Evolutionary conservation across 148 eudicot genomes (phyloP), one percentile per base, ranked within the genome.

Genomic region (Chenopodium album): DNA sequence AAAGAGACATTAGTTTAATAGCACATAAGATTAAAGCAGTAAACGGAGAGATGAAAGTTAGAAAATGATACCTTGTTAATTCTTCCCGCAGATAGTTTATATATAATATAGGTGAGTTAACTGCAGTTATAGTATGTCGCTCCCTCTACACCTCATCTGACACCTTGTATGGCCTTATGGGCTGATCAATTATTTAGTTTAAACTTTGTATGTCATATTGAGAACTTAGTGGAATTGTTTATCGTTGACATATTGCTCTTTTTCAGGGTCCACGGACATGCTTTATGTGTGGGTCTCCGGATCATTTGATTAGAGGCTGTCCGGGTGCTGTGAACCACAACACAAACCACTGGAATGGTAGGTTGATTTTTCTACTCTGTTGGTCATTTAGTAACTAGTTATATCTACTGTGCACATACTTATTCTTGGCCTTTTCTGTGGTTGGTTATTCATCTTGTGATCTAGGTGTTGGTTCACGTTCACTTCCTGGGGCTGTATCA

Each of bases 221-320:
- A 34, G 66, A 13, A 12, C n/a, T 16, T 79, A 46, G 7, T 54
- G 29, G 32, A 28, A n/a, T 32, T 59, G 6, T 79, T 28, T 69
- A 28, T 70, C 13, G 65, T 23, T 70, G 37, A 60, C 76, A 5
- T 59, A 20, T 26, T 80, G 69, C 70, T 86, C 62, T 70, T 26
- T 19, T 69, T 75, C 88, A 93, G 94, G 91, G 82, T 67, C 82
- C 64, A 34, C 93, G 91, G 52, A 89, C 89, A 32, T 91, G 93
- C 81, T 91, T 83, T 79, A 86, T 77, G 86, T 93, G 93, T 81
- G 93, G 94, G 54, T 90, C 92, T 75, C 93, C 93, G 2, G 93
- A 86, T 81, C 94, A 93, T 89, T 87, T 93, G 83, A 87, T 91
- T 66, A 84, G 92, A 86, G 92, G 89, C 79, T 93, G 97, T 80